Evolutionary conservation across 441 rosid species (phyloP), one percentile per base, ranked within the genome.

Genomic region (Populus trichocarpa): DNA sequence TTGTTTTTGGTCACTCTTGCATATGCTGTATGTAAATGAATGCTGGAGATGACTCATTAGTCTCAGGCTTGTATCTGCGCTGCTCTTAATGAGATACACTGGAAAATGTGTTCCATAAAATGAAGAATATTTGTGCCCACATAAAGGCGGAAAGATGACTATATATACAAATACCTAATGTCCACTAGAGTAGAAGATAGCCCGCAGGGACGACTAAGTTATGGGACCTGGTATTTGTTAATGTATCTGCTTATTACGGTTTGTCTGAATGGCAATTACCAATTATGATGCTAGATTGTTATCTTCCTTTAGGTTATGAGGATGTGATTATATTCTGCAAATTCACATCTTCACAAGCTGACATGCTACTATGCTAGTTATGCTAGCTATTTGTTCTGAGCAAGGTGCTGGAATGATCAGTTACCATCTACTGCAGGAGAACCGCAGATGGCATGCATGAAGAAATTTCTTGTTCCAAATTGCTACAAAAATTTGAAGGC

Each of bases 1-100:
- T 59, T 78, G 75, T 72, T 80, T 74, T 23, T 84, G 3, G 33
- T 75, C 22, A 80, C 80, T 33, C 73, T 80, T 40, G 68, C 64
- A 5, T 80, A 79, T 78, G 84, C 85, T 71, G 25, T 80, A 20
- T 66, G 25, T 72, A 86, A 78, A 80, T 83, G 67, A 85, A 68
- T 53, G 10, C 46, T 4, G 2, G 26, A 46, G 20, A 53, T 74
- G 76, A 61, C 57, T 46, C 20, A 4, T 13, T 38, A 53, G 30
- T 57, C 77, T 28, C 33, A 26, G 75, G 71, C 28, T 32, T 28
- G 64, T 74, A 67, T 36, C 65, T 30, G 16, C 20, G 22, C n/a
- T 64, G 77, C 70, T 74, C 7, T 73, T 46, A 9, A 26, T 68
- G 26, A 38, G 63, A 69, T 28, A 61, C n/a, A 16, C 46, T 46